phyloP scores from a whole-genome alignment of 2,329 filamentous ascomycete species.

The Curvularia sp. region DNA sequence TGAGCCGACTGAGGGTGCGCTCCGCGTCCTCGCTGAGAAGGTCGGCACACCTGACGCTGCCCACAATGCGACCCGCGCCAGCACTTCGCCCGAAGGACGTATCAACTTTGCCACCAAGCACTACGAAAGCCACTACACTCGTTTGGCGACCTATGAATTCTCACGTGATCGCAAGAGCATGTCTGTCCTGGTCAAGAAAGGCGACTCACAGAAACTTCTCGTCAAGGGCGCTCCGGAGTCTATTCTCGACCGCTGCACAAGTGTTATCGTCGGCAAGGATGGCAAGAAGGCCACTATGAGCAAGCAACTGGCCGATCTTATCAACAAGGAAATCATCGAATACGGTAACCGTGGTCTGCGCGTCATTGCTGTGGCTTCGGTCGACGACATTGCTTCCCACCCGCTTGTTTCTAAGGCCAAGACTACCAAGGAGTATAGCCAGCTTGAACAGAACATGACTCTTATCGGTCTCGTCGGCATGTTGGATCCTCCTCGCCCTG shows the following conservation, averaged over 20 bases:
- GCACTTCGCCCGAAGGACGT: slow-evolving; percentile 62
- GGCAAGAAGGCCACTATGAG: slow-evolving; percentile 79
- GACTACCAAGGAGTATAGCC: slow-evolving; percentile 80
- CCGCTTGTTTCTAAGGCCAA: slow-evolving; percentile 76
- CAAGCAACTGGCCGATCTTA: slow-evolving; percentile 70
- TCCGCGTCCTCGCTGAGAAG: slow-evolving; percentile 92
- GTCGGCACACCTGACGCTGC: slow-evolving; percentile 78
- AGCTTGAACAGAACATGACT: slow-evolving; percentile 93
- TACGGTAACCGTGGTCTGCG: slow-evolving; percentile 93
- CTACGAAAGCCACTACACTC: slow-evolving; percentile 78
- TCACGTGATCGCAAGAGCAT: slow-evolving; percentile 98
- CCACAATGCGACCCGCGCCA: slow-evolving; percentile 60
- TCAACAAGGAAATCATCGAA: slow-evolving; percentile 81
- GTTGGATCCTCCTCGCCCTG: slow-evolving; percentile 93
- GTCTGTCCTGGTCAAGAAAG: slow-evolving; percentile 86
- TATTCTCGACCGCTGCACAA: slow-evolving; percentile 88
- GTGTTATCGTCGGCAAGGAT: slow-evolving; percentile 76
- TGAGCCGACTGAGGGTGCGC: slow-evolving; percentile 92
- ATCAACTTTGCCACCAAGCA: slow-evolving; percentile 83
- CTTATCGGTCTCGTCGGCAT: slow-evolving; percentile 93
- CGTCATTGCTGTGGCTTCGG: slow-evolving; percentile 88
- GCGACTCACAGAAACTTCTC: slow-evolving; percentile 76
- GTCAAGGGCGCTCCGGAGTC: slow-evolving; percentile 97
- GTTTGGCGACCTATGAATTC: slow-evolving; percentile 92
- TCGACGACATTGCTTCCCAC: slow-evolving; percentile 76